phyloP scores from a whole-genome alignment of 352 stramenopile genomes.

The Aphanomyces astaci region DNA sequence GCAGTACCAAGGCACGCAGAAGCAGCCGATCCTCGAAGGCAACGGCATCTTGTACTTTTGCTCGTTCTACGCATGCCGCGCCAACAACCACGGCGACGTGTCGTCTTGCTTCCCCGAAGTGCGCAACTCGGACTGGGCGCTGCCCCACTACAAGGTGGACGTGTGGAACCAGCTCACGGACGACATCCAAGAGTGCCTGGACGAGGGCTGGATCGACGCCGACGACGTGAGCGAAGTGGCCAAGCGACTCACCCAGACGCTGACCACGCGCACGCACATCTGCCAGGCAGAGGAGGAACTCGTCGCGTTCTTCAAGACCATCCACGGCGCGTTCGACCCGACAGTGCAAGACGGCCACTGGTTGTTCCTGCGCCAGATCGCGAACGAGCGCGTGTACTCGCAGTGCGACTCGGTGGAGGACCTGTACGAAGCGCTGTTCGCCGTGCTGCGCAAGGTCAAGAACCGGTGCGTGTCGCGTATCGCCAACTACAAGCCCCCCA shows the following conservation, averaged over 20 bases:
- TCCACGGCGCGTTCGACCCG: conserved; percentile 12
- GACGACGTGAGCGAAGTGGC: conserved; percentile 4
- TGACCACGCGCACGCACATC: conserved; percentile 7
- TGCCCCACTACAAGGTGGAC: conserved; percentile 5
- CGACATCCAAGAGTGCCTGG: conserved; percentile 12
- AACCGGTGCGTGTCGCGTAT: conserved; percentile 16
- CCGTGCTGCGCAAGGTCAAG: not conserved
- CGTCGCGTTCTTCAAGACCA: conserved; percentile 10
- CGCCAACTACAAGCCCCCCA: not conserved
- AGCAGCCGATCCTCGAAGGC: conserved; percentile 20
- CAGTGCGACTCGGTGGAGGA: not conserved
- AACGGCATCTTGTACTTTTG: conserved; percentile 19
- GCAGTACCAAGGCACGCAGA: not conserved
- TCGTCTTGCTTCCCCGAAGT: conserved; percentile 13
- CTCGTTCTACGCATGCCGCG: conserved; percentile 16
- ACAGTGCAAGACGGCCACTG: conserved; percentile 12
- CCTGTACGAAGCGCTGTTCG: conserved; percentile 8
- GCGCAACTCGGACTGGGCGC: not conserved
- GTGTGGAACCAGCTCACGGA: conserved; percentile 8
- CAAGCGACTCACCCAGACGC: not conserved
- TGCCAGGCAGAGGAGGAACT: conserved; percentile 16
- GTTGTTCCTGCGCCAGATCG: conserved; percentile 12
- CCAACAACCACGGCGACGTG: conserved; percentile 16
- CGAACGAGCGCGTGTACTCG: not conserved
- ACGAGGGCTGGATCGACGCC: not conserved